phyloP scores from a whole-genome alignment of 2,329 filamentous ascomycete genomes.

The Laburnicola sp. region DNA sequence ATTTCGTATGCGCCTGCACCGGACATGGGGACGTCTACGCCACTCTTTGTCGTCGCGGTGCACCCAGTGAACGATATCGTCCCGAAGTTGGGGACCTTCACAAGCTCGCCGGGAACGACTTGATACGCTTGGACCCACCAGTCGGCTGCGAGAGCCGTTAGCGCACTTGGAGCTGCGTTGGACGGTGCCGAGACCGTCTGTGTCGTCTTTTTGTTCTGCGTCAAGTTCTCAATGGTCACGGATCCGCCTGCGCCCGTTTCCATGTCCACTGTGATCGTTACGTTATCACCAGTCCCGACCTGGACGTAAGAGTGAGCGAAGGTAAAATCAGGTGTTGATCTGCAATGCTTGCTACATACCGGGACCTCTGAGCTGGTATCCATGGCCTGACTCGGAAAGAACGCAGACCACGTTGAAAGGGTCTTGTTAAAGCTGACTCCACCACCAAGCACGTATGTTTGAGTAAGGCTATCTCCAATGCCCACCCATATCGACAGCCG shows the following conservation, averaged over 20 bases:
- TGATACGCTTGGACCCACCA: constrained; percentile 35
- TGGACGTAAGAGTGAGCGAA: no score
- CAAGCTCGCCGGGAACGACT: constrained; percentile 23
- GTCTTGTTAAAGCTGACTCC: constrained; percentile 29
- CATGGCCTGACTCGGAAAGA: constrained; percentile 21
- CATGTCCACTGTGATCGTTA: constrained; percentile 23
- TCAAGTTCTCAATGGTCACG: constrained; percentile 31
- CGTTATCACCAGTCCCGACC: constrained; percentile 22
- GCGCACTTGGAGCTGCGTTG: constrained; percentile 11
- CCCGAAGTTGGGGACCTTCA: constrained; percentile 24
- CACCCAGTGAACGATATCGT: constrained; percentile 26
- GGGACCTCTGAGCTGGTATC: constrained; percentile 25
- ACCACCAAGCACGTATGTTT: constrained; percentile 28
- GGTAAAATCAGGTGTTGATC: no score
- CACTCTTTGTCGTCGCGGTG: constrained; percentile 23
- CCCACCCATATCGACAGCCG: constrained; percentile 31
- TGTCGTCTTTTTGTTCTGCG: constrained; percentile 24
- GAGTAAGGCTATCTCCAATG: constrained; percentile 25
- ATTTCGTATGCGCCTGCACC: constrained; percentile 29
- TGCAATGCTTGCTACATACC: neutral
- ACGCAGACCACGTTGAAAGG: constrained; percentile 23
- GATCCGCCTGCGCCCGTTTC: constrained; percentile 17
- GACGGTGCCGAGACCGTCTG: constrained; percentile 22
- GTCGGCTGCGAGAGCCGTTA: constrained; percentile 26
- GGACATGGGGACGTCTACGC: constrained; percentile 19